A percentile compares a stretch with the other conserved stretches of the same genome.
Evolutionary conservation across 179 eudicot species (phyloP).

Genomic region (Silene noctiflora): DNA sequence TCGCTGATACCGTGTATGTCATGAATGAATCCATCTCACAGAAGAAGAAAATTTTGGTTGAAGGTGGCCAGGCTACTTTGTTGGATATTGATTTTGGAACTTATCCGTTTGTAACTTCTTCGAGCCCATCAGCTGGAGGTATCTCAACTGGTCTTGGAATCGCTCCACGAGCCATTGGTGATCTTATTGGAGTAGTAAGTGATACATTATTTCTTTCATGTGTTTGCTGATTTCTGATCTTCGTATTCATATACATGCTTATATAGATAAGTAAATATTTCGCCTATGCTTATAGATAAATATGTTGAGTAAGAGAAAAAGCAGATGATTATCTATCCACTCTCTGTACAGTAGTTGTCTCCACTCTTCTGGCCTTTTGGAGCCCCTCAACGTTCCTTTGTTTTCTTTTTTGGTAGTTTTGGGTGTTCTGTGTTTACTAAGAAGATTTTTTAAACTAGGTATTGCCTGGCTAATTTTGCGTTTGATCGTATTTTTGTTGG

Average conservation of each 20-base stretch:
- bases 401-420: background rate
- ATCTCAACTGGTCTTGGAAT: slow-evolving; percentile 98
- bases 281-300: background rate
- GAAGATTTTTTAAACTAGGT: background rate
- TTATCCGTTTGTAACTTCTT: slow-evolving; percentile 95
- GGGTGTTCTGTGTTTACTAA: background rate
- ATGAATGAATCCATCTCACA: slow-evolving; percentile 64
- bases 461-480: background rate
- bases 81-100: slow-evolving; percentile 96
- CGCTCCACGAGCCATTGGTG: slow-evolving; percentile 86
- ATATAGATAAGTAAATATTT: too few relatives aligned
- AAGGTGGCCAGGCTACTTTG: slow-evolving; percentile 99
- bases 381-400: background rate
- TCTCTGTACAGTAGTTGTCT: too few relatives aligned
- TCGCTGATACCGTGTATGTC: slow-evolving; percentile 82
- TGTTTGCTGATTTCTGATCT: background rate
- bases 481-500: background rate
- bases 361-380: background rate
- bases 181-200: slow-evolving; percentile 92
- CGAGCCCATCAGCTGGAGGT: slow-evolving; percentile 98
- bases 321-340: background rate
- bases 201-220: background rate
- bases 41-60: slow-evolving; percentile 79
- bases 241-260: background rate
- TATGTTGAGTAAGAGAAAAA: background rate